Evolutionary conservation across 1,284 basidiomycete genomes (phyloP), one percentile per base, ranked within the genome.

Genomic region (Golubevia pallescens): DNA sequence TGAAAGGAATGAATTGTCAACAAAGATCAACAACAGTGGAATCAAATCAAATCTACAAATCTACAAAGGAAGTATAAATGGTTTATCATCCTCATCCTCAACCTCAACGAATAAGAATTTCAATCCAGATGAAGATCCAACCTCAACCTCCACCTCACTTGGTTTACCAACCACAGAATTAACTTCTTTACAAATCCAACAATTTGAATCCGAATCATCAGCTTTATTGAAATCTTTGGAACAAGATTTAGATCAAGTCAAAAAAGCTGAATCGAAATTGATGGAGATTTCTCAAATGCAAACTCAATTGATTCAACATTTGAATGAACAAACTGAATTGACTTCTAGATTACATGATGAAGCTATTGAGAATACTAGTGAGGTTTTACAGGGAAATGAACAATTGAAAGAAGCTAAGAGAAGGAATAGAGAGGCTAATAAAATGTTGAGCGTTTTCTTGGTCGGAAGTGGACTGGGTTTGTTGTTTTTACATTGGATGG

Each of bases 281-380:
- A 89, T 93, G 87, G 94, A 95, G 81, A 97, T 97, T 78, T 93
- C 93, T 79, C 90, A 92, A 57, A 87, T 97, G 67, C 94, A 97
- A 87, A 92, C 92, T 87, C 92, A 95, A 86, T 89, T 97, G 72
- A 90, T 95, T 64, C 88, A 90, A 16, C 94, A 96, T 84, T 88
- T 97, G 59, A 92, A 92, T 55, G 89, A 89, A 80, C 94, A 97
- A 87, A 92, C 92, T n/a, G 93, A 94, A 86, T 86, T 94, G 73
- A 94, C 93, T 20, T 93, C 94, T 78, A 91, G 93, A 84, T 87
- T 97, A 64, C 93, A 93, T 80, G 93, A 95, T 73, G 94, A 97
- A 81, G 93, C 93, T 1, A 91, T 95, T 65, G 89, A 91, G 1
- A 92, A 93, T 8, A 92, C 92, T 6, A 90, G 90, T 7, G 92